Conservation (phyloP, 140 eudicot species). For the Bidens hawaiensis region DNA sequence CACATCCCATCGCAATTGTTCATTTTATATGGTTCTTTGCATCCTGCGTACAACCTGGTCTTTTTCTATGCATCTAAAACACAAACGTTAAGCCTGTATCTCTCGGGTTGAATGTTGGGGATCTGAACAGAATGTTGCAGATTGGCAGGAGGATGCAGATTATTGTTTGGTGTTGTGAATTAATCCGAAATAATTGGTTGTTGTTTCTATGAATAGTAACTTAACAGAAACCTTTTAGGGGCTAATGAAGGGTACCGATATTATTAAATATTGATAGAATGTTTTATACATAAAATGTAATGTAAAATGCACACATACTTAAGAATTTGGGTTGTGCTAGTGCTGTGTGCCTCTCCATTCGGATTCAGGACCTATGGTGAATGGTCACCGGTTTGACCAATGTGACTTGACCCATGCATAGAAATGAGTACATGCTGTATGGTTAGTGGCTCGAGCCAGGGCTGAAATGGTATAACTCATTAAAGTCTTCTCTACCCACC, state of each 20-base stretch:
- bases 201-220: slow-evolving; percentile 19
- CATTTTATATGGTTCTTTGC: slow-evolving; percentile 66
- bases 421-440: slow-evolving; percentile 59
- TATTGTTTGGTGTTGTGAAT: slow-evolving; percentile 9
- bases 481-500: slow-evolving; percentile 58
- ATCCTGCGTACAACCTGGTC: slow-evolving; percentile 71
- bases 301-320: slow-evolving; percentile 19
- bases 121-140: slow-evolving; percentile 77
- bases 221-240: slow-evolving; percentile 21
- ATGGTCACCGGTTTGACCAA: slow-evolving; percentile 66
- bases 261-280: background rate
- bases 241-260: background rate
- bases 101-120: slow-evolving; percentile 64
- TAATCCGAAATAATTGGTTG: no score
- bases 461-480: slow-evolving; percentile 71
- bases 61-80: slow-evolving; percentile 71
- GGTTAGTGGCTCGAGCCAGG: slow-evolving; percentile 77
- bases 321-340: slow-evolving; percentile 67
- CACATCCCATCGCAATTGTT: no score
- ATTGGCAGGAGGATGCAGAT: slow-evolving; percentile 38
- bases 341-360: slow-evolving; percentile 79
- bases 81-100: slow-evolving; percentile 78
- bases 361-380: slow-evolving; percentile 39
- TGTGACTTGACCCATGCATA: slow-evolving; percentile 74
- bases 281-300: background rate